Base-by-base conservation (phyloP, 768 basidiomycete species). In the Lactarius sanguifluus region DNA sequence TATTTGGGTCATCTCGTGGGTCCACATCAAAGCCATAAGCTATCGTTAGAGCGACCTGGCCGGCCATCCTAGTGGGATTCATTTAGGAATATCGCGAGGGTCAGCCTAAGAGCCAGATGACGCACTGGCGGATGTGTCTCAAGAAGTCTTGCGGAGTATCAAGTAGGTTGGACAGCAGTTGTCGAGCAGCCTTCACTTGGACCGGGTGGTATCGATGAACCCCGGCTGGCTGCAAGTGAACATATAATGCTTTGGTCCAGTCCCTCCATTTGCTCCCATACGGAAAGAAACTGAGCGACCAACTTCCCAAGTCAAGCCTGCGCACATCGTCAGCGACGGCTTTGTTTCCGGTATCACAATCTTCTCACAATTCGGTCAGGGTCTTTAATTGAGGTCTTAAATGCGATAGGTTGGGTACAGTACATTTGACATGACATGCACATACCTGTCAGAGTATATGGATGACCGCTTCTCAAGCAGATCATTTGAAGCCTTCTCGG, bases 21-120 rank as follows among this genome's bases (percentile, higher is more conserved):
- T 75, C 63, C 6, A 81, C 74, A 7, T 79, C 70, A 23, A 84
- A 74, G 1, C 84, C 85, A 67, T 85, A 84, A 0, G 80, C 78
- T 7, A 82, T 64, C 0, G 76, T 76, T 59, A 84, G 71, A 20
- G 79, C 71, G 30, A 79, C 71, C 20, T 76, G 73, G 12, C 77
- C 80, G 1, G 78, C 72, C 66, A 32, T 56, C 36, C 60, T 69
- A 36, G 36, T 34, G n/a, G 1, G 41, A 60, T 20, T 25, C 18
- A 18, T 9, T 55, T 32, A 28, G 30, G 28, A 54, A 20, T 40
- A 8, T 66, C 54, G n/a, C 61, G 34, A 57, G 12, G 10, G 28
- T 16, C 25, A 18, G 28, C 16, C 34, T 30, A 55, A 36, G 32
- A 13, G n/a, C 28, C 45, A 54, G 18, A 23, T 2, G 23, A 70